Evolutionary conservation across 768 basidiomycete species (phyloP).

Genomic region (Royoungia palumana): DNA sequence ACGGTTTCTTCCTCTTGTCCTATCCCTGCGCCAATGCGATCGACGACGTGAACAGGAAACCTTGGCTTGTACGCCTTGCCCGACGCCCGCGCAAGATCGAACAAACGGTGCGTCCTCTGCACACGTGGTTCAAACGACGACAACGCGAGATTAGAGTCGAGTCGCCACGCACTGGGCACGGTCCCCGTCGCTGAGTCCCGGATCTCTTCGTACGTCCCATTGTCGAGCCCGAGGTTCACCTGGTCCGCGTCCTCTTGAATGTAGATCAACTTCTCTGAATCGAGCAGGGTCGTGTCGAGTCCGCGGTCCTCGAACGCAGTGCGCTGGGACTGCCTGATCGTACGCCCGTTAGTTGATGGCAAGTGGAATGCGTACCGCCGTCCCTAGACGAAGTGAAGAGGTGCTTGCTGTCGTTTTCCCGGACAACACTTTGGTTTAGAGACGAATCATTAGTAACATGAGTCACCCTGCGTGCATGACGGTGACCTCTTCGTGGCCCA

Average conservation of each 20-base stretch:
- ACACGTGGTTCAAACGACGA: conserved; percentile 51
- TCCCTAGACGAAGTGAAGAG: too few species aligned
- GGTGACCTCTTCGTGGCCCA: conserved; percentile 24
- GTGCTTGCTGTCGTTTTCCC: too few species aligned
- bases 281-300: conserved; percentile 23
- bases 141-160: conserved; percentile 51
- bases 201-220: too few species aligned
- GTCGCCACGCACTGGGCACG: conserved; percentile 47
- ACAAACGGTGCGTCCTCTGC: conserved; percentile 35
- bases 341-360: conserved; percentile 7
- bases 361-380: conserved; percentile 33
- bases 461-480: too few species aligned
- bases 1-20: conserved; percentile 1
- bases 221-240: conserved; percentile 22
- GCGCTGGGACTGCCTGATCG: conserved; percentile 18
- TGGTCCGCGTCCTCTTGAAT: conserved; percentile 24
- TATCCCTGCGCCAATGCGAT: conserved; percentile 27
- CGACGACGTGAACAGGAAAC: conserved; percentile 42
- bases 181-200: conserved; percentile 38
- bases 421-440: too few species aligned
- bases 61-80: conserved; percentile 24
- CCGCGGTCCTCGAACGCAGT: conserved; percentile 24
- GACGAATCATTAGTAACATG: too few species aligned
- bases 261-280: conserved; percentile 24
- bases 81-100: conserved; percentile 29